phyloP scores from a whole-genome alignment of 345 rosid species.

The Melastoma malabathricum region DNA sequence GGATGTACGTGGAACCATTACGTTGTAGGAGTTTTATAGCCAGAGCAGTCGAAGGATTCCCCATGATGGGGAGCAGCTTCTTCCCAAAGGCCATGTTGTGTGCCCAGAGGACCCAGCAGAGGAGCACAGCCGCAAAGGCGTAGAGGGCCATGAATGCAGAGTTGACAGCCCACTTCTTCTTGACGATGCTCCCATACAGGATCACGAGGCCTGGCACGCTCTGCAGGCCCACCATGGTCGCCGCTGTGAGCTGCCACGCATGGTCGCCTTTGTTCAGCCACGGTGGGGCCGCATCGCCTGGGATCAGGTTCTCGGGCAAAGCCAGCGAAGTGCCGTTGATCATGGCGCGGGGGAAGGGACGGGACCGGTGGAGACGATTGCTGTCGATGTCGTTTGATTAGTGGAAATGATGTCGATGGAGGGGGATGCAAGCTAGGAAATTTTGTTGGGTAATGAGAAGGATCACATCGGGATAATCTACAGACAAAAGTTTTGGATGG shows the following conservation, averaged over 20 bases:
- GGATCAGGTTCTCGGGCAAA: constrained; percentile 15
- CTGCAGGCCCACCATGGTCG: constrained; percentile 39
- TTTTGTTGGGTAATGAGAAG: constrained; percentile 6
- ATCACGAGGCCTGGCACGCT: constrained; percentile 54
- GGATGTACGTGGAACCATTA: not conserved
- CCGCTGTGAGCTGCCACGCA: constrained; percentile 49
- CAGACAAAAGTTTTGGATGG: constrained; percentile 9
- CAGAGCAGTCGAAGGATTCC: constrained; percentile 17
- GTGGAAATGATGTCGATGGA: not conserved
- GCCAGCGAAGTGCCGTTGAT: not conserved
- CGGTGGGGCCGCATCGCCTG: constrained; percentile 15
- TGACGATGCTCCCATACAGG: constrained; percentile 53
- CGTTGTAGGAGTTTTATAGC: constrained; percentile 1
- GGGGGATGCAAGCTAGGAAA: not conserved
- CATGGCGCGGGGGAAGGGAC: constrained; percentile 1
- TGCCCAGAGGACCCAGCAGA: constrained; percentile 52
- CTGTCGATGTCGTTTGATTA: not conserved
- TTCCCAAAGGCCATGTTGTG: constrained; percentile 39
- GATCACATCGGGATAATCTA: constrained; percentile 18
- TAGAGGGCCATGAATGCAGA: constrained; percentile 59
- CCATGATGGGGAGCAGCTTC: constrained; percentile 15
- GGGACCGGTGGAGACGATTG: too few species aligned
- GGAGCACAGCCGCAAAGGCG: constrained; percentile 35
- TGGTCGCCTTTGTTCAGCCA: constrained; percentile 46
- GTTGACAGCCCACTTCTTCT: constrained; percentile 62